These are phyloP conservation scores for Babesia bovis DNA, from an alignment of 169 alveolate genomes.

Conservation along the genomic window DNA sequence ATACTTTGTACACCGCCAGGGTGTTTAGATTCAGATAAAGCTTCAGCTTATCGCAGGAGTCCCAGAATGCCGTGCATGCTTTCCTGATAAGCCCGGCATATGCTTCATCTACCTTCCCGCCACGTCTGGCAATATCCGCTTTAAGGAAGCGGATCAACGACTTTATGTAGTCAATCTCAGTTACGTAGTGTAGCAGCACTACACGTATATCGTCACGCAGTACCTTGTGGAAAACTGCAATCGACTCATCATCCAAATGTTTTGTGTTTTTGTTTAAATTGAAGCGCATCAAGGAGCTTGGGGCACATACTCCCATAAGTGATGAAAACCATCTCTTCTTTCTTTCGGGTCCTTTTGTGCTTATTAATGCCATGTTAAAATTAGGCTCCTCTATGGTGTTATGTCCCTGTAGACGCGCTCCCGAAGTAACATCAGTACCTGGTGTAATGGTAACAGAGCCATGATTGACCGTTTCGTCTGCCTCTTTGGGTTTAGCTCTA, in stretches of 20 bases:
- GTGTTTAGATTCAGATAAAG: conserved; percentile 76
- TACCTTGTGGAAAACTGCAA: conserved; percentile 59
- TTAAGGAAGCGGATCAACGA: conserved; percentile 54
- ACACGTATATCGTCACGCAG: conserved; percentile 69
- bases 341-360: too few relatives aligned
- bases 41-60: conserved; percentile 79
- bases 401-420: too few relatives aligned
- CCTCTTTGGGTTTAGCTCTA: too few relatives aligned
- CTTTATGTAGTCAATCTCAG: conserved; percentile 66
- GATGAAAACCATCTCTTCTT: too few relatives aligned
- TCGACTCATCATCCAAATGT: conserved; percentile 43
- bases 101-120: conserved; percentile 64
- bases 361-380: too few relatives aligned
- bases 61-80: conserved; percentile 76
- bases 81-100: conserved; percentile 67
- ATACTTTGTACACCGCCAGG: conserved; percentile 79
- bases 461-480: too few relatives aligned
- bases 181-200: conserved; percentile 67
- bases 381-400: too few relatives aligned
- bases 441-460: too few relatives aligned
- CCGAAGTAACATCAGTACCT: too few relatives aligned
- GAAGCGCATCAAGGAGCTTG: conserved; percentile 1
- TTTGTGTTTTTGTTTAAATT: conserved; percentile 7
- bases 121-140: conserved; percentile 48
- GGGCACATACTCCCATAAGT: too few relatives aligned